Conservation (phyloP, 495 filamentous ascomycete species). For the Beverwykella pulmonaria region DNA sequence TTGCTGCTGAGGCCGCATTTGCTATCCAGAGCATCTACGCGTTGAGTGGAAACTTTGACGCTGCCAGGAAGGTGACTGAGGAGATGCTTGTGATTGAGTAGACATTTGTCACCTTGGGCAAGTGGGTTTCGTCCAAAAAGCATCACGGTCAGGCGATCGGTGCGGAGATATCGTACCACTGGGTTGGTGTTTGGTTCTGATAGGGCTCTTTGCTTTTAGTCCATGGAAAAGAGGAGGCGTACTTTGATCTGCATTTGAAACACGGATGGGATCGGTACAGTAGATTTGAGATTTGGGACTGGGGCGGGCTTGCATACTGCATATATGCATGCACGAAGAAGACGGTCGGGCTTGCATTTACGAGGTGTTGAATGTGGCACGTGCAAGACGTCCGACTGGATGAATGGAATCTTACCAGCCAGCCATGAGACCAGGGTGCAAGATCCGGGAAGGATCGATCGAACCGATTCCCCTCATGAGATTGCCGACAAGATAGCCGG, state of each 20-base stretch:
- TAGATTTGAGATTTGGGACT: too few species aligned
- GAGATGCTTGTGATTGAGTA: conserved; percentile 58
- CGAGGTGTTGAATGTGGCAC: background rate
- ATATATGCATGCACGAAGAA: background rate
- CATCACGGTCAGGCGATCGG: background rate
- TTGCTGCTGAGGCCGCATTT: conserved; percentile 74
- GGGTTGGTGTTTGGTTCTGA: background rate
- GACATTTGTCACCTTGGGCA: background rate
- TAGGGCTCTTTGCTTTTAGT: background rate
- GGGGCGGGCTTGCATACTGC: background rate
- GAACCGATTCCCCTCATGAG: too few species aligned
- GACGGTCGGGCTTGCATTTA: background rate
- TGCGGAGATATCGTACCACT: background rate
- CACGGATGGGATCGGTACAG: background rate
- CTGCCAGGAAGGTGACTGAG: conserved; percentile 61
- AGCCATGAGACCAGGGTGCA: background rate
- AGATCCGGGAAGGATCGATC: background rate
- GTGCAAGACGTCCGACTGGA: background rate
- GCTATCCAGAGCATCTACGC: conserved; percentile 71
- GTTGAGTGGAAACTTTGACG: conserved; percentile 60
- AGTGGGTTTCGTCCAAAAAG: background rate
- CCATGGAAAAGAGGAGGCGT: background rate
- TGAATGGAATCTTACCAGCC: background rate
- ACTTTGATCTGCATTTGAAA: background rate
- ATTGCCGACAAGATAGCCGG: too few species aligned